Conservation (phyloP, 257 asterid species). For the Solanum pinnatisectum region DNA sequence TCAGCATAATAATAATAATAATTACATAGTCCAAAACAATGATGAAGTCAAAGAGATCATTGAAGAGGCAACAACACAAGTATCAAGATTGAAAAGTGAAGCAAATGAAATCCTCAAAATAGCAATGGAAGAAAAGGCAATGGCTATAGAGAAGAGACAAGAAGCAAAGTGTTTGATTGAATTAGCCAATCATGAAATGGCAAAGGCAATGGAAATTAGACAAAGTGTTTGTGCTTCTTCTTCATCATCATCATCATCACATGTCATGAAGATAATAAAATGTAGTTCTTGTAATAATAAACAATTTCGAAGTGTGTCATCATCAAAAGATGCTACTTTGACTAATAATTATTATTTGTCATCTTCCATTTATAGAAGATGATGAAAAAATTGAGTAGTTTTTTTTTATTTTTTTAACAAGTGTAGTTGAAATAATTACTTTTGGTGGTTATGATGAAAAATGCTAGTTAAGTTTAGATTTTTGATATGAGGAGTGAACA, state of each 20-base stretch:
- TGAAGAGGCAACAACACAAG: slow-evolving; percentile 1
- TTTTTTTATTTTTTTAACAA: neutral
- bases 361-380: neutral
- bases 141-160: slow-evolving; percentile 23
- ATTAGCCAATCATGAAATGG: slow-evolving; percentile 28
- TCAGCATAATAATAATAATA: neutral
- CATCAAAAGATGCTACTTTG: neutral
- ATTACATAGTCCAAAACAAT: neutral
- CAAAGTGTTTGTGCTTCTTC: neutral
- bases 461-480: neutral
- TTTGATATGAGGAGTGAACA: neutral
- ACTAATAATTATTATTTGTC: neutral
- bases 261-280: slow-evolving; percentile 6
- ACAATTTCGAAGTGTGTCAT: neutral
- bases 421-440: neutral
- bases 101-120: slow-evolving; percentile 16
- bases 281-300: slow-evolving; percentile 17
- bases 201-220: slow-evolving; percentile 19
- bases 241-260: slow-evolving; percentile 2
- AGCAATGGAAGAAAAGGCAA: slow-evolving; percentile 19
- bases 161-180: slow-evolving; percentile 23
- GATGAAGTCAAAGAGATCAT: neutral
- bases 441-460: neutral
- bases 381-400: neutral
- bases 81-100: slow-evolving; percentile 12